Base-by-base conservation (phyloP, 2,329 filamentous ascomycete genomes). In the Grosmannia serpens region DNA sequence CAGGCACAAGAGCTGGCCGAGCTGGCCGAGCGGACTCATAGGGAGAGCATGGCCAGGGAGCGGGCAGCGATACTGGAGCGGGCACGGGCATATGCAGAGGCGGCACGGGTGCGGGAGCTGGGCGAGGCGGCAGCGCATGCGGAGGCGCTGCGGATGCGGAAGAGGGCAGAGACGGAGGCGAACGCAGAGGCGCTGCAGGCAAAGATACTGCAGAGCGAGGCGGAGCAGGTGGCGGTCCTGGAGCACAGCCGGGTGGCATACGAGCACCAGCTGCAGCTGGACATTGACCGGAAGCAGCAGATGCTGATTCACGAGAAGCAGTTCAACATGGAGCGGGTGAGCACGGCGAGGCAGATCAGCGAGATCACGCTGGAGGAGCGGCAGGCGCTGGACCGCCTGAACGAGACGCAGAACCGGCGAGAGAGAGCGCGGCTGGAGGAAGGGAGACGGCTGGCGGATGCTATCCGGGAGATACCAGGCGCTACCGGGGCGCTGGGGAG, bases 1-100 rank as follows among this genome's bases (percentile, higher is more conserved):
- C 75, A 79, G 3, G 75, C 74, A 26, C 74, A 74, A 35, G 80
- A 83, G 64, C 70, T 82, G 0, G 79, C 80, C 0, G 70, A 69
- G 1, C 75, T 73, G 65, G 68, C 71, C 0, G 71, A 74, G 53
- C 76, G 77, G 55, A 73, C 76, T 0, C 75, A 79, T 59, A 71
- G 64, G 35, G 72, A 77, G 29, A 78, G 82, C 41, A 62, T 82
- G 1, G 65, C 67, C 0, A 71, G 72, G 3, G 64, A 55, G 53
- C 53, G 53, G 38, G 38, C 38, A 26, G 26, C 20, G 38, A 47
- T 55, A 7, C 24, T 55, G 26, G 53, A 46, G 11, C 53, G 53
- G 26, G 53, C 53, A 20, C 38, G n/a, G 27, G 33, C 33, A 11
- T 33, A 55, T n/a, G 53, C 53, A 2, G 53, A 55, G 26, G 53